A percentile compares a stretch with the other conserved stretches of the same genome.
phyloP scores from a whole-genome alignment of 1,284 basidiomycete genomes.

The Marasmius sp. region DNA sequence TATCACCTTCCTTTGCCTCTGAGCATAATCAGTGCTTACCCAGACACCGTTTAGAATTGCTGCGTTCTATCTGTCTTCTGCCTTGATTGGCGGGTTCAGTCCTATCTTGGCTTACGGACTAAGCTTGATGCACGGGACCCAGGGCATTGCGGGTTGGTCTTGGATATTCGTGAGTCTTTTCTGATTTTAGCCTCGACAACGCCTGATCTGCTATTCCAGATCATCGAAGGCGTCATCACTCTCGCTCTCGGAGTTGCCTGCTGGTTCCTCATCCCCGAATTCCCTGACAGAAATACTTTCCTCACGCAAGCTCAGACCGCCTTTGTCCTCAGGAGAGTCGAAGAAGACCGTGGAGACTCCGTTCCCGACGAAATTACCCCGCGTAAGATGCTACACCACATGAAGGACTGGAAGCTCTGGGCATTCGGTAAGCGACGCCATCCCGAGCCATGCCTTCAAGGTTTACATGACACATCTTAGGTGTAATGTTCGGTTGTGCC shows the following conservation, averaged over 20 bases:
- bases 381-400: conserved; percentile 34
- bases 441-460: too few relatives aligned
- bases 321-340: conserved; percentile 1
- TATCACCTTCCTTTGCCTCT: not conserved
- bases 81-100: conserved; percentile 12
- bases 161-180: conserved; percentile 12
- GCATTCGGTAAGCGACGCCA: conserved; percentile 31
- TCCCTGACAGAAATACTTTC: conserved; percentile 11
- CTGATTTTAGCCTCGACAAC: not conserved
- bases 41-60: conserved; percentile 8
- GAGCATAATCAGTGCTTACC: not conserved
- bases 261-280: conserved; percentile 8
- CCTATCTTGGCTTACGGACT: conserved; percentile 15
- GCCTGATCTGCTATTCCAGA: not conserved
- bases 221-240: conserved; percentile 10
- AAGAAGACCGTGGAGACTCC: conserved; percentile 12
- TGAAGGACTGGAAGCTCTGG: conserved; percentile 45
- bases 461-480: conserved; percentile 17
- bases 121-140: conserved; percentile 9
- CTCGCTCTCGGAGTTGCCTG: conserved; percentile 1
- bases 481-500: conserved; percentile 40
- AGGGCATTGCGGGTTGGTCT: conserved; percentile 9
- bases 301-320: conserved; percentile 6
- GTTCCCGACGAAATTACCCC: conserved; percentile 36
- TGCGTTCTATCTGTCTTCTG: conserved; percentile 13